Evolutionary conservation across 441 rosid species (phyloP), one percentile per base, ranked within the genome.

Genomic region (Gossypium laxum): DNA sequence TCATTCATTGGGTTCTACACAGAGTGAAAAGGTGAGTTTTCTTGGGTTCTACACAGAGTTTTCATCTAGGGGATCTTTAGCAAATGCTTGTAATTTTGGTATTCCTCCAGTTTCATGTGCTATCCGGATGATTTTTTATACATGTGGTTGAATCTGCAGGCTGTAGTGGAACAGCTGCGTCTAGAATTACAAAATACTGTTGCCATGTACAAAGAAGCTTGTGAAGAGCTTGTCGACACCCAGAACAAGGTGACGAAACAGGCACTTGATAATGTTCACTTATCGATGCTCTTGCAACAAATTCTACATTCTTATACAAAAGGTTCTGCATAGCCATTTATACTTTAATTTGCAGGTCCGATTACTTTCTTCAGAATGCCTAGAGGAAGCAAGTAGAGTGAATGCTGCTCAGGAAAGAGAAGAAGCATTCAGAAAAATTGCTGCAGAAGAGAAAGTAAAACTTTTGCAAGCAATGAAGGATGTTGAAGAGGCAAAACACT

Each of bases 141-240:
- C 78, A 73, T 79, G 77, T 89, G 83, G 91, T 83, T 82, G 50
- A 68, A 81, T 80, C 85, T 79, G 64, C 77, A 78, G 72, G 75
- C 79, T 72, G 93, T 89, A 85, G 78, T 93, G 24, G 92, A 86
- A 62, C 78, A 77, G 79, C 81, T 93, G 65, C 83, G 85, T 78
- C 81, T 59, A 76, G 92, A 91, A 78, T 81, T 91, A 72, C 89
- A 77, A 72, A 76, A 67, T 77, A 85, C 96, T 5, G 70, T 86
- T 69, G 66, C 82, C 54, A 83, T 88, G 98, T 91, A 91, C 75
- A 80, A 84, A 74, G 72, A 78, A 71, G 88, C 91, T 76, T 86
- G 96, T 60, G 91, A 84, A 80, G 92, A 91, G 80, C 85, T 93
- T 48, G 86, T 91, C 21, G 85, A 81, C 73, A 79, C 88, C 67